A percentile compares a stretch with the other conserved stretches of the same genome.
Evolutionary conservation across 768 basidiomycete genomes (phyloP).

Genomic region (Zangia roseola): DNA sequence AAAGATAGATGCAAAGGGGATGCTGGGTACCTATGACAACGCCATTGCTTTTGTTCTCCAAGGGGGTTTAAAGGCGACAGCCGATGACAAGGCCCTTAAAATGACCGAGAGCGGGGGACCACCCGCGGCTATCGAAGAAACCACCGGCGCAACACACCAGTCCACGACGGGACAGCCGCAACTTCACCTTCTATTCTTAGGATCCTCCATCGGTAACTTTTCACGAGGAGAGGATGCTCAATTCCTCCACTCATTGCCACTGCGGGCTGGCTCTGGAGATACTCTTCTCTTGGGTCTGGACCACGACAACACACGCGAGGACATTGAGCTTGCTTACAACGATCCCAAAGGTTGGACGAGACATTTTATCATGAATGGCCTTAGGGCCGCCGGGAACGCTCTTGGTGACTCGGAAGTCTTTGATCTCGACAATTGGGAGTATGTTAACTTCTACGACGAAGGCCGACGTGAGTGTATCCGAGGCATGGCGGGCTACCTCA

Average conservation of each 20-base stretch:
- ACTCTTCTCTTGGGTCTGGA: constrained; percentile 91
- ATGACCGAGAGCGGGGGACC: constrained; percentile 19
- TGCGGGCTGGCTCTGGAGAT: constrained; percentile 72
- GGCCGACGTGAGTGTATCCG: constrained; percentile 39
- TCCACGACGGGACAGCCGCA: constrained; percentile 55
- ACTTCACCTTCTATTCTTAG: constrained; percentile 86
- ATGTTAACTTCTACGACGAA: constrained; percentile 60
- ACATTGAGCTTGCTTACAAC: constrained; percentile 86
- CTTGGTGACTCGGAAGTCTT: constrained; percentile 70
- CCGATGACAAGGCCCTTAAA: constrained; percentile 5
- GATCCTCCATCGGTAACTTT: constrained; percentile 93
- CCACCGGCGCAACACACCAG: constrained; percentile 21
- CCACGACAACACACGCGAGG: constrained; percentile 66
- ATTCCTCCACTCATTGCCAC: constrained; percentile 78
- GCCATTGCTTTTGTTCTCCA: constrained; percentile 77
- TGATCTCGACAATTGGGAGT: constrained; percentile 70
- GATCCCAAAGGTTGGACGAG: constrained; percentile 71
- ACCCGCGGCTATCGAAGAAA: constrained; percentile 25
- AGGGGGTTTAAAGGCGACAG: constrained; percentile 22
- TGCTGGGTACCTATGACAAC: constrained; percentile 90
- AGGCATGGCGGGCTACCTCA: not conserved
- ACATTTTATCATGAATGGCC: constrained; percentile 84
- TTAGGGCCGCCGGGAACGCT: constrained; percentile 62
- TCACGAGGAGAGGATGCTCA: constrained; percentile 58
- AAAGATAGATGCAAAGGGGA: constrained; percentile 77